A percentile compares a stretch with the other conserved stretches of the same genome.
Conservation (phyloP, 805 yeast genomes). For the Debaryomyces prosopidis region DNA sequence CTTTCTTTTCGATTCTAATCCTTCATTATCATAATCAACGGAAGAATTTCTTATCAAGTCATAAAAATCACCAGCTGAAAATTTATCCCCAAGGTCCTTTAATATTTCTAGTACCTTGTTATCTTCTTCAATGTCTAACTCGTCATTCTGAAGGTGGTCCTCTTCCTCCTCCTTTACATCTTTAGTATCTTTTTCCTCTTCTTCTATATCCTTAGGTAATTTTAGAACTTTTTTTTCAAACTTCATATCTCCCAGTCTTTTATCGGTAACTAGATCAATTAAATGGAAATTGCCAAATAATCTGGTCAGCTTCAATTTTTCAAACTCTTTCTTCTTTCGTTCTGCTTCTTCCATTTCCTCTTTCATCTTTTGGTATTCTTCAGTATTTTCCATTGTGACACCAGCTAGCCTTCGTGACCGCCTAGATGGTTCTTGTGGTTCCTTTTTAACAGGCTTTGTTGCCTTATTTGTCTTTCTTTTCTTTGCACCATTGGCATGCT, state of each 20-base stretch:
- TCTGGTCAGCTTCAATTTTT: slow-evolving; percentile 54
- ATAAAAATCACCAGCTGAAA: slow-evolving; percentile 73
- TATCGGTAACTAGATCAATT: slow-evolving; percentile 54
- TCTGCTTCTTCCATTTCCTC: slow-evolving; percentile 36
- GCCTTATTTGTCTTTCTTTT: slow-evolving; percentile 20
- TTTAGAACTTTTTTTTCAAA: slow-evolving; percentile 29
- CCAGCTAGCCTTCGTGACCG: slow-evolving; percentile 83
- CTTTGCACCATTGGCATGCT: slow-evolving; percentile 18
- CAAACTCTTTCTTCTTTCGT: slow-evolving; percentile 39
- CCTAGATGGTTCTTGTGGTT: slow-evolving; percentile 54
- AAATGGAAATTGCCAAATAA: slow-evolving; percentile 66
- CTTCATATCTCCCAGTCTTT: slow-evolving; percentile 34
- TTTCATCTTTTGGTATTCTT: slow-evolving; percentile 34
- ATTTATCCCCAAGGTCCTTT: slow-evolving; percentile 44
- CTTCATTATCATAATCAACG: slow-evolving; percentile 31
- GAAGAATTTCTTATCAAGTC: slow-evolving; percentile 43
- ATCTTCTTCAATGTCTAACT: slow-evolving; percentile 13
- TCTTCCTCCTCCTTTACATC: slow-evolving; percentile 7
- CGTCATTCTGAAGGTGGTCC: slow-evolving; percentile 9
- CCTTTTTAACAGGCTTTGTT: slow-evolving; percentile 22
- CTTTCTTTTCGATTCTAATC: slow-evolving; percentile 49
- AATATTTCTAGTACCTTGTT: slow-evolving; percentile 35
- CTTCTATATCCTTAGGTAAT: slow-evolving; percentile 4
- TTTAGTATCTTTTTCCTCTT: slow-evolving; percentile 8
- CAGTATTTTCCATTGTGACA: slow-evolving; percentile 54